Evolutionary conservation across 2,329 filamentous ascomycete species (phyloP), one percentile per base, ranked within the genome.

Genomic region (Sarocladium brachiariae): DNA sequence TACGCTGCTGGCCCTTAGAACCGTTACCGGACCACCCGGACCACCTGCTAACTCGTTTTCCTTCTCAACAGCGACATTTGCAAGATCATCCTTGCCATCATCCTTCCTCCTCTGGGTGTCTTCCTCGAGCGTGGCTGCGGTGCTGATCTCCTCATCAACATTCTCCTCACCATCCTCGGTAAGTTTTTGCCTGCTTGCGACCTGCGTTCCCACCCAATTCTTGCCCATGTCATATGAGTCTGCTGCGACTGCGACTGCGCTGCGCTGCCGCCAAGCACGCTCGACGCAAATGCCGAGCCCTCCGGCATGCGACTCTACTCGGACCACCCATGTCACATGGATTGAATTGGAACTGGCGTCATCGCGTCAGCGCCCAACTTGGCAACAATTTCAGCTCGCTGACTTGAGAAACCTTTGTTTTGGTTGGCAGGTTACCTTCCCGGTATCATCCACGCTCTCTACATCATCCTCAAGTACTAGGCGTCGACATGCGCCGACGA

Each of bases 51-150:
- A 37, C 23, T 25, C 33, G 23, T 38, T 41, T 19, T 30, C 50
- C 18, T 43, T 23, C 38, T 31, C 25, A 34, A 46, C 49, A 72
- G 69, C 61, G 78, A 82, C 58, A 80, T 82, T 60, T 78, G 74
- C 77, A 82, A 82, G 71, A 80, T 82, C 77, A 80, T 95, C 72
- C 79, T 95, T 73, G 90, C 90, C 76, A 76, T 96, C 76, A 75
- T 96, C 74, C 82, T 96, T 58, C 90, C 90, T 52, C 90, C 90
- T 66, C 73, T 96, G 51, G 90, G 90, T 75, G 90, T 96, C 68
- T 93, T 95, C 80, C 87, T 96, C 60, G 90, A 96, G 84, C 83
- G 86, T 61, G 90, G 90, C 63, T 95, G 90, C 74, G 85, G 85
- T 66, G 82, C 84, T 59, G 88, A 95, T 67, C 76, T 96, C 64